Base-by-base conservation (phyloP, 768 basidiomycete genomes). In the Tephrocybe rancida region DNA sequence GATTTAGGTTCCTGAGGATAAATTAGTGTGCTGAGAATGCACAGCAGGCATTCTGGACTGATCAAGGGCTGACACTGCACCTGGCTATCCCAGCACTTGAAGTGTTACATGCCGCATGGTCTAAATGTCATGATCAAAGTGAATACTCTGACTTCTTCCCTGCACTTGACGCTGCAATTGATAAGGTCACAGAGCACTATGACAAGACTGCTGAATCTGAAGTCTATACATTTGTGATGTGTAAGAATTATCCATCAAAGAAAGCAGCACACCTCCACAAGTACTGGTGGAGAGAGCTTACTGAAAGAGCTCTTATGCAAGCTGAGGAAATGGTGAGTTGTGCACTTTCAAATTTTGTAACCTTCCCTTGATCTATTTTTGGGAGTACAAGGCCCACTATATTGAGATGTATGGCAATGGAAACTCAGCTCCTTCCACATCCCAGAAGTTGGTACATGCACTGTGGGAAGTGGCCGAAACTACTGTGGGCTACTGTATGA, bases 121-220 rank as follows among this genome's bases (percentile, higher is more conserved):
- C 58, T 2, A 61, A 56, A 25, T 51, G 55, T 18, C 22, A 50
- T 0, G 43, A 26, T 1, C 61, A 62, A 18, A 14, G 24, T 2
- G 47, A 55, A 14, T 70, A 67, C 38, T 6, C 16, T 10, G 44
- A 43, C 11, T 70, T 68, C 26, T 1, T 30, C 5, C 6, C 27
- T 5, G 62, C 67, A 8, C 52, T 70, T 13, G 32, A 54, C 5
- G 58, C 58, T 9, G 67, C 51, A 3, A 38, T 54, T 43, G 34
- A 3, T 1, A 69, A 69, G 46, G 57, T 69, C 6, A 50, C 56
- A 22, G 59, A 64, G 22, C 66, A 70, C 43, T 70, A 70, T 47
- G 22, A 61, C 16, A 62, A 58, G 39, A 67, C 64, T 3, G 54
- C 64, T 0, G 55, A 55, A n/a, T 70, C 67, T 0, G 59, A 65